Base-by-base conservation (phyloP, 176 grass and related monocot genomes). In the Puya raimondii region DNA sequence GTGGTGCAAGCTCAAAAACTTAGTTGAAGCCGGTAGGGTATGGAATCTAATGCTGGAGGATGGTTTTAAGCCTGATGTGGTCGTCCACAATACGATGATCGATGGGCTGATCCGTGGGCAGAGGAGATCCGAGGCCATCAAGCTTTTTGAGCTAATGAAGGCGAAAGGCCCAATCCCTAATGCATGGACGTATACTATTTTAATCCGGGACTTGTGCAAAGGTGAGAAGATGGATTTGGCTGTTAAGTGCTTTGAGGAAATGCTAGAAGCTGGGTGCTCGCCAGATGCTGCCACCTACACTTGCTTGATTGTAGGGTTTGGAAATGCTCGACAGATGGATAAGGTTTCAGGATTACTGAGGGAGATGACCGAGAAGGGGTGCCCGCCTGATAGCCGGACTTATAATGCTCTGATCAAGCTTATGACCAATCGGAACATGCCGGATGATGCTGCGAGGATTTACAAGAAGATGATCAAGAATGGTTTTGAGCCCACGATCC, bases 91-190 rank as follows among this genome's bases (percentile, higher is more conserved):
- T 53, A 92, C 76, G n/a, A 85, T 92, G 93, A 70, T 97, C 54
- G 86, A 90, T 65, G 93, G 93, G 2, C 67, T 96, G 67, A 78
- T 92, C 73, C 53, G 63, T 16, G 86, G 93, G 63, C 89, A 92
- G 53, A 92, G 83, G 82, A 83, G 74, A 48, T 70, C 76, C 9
- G 89, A 92, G 64, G 86, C 93, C 0, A 59, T 96, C 71, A 96
- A 92, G 79, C 83, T 96, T 79, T 92, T 90, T 67, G 86, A 96
- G 49, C 72, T 96, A 53, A 96, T 96, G 93, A 96, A 96, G 77
- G 83, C 73, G 13, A 96, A 92, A 70, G 93, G 93, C 0, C 89
- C 89, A 78, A 42, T 15, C 2, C 89, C 93, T 53, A 92, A 96
- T 79, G 83, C 33, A 1, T 66, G 88, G 77, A 96, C 93, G 54